These are phyloP conservation scores for Glycine tomentella DNA, from an alignment of 306 rosid genomes.

Conservation along the genomic window DNA sequence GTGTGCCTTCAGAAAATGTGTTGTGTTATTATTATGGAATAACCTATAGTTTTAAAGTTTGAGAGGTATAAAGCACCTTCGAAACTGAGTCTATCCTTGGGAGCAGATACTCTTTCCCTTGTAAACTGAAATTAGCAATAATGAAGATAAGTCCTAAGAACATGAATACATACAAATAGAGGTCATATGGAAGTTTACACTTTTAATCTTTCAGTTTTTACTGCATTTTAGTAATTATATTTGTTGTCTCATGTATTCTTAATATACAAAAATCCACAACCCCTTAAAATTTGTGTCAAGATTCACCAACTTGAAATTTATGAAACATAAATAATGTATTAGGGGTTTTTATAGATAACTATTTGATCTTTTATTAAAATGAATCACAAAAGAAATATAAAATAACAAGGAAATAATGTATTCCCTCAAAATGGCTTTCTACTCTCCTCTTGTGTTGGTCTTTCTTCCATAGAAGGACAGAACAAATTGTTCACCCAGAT, in stretches of 20 bases:
- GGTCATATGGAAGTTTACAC: neutral
- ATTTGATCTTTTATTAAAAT: constrained; percentile 8
- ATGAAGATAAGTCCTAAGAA: constrained; percentile 12
- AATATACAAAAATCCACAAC: constrained; percentile 7
- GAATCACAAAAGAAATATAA: neutral
- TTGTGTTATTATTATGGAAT: neutral
- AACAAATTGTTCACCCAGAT: neutral
- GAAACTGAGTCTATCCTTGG: constrained; percentile 18
- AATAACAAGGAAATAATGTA: neutral
- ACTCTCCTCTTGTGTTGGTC: neutral
- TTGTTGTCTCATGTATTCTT: neutral
- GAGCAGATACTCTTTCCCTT: constrained; percentile 33
- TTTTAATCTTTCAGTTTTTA: neutral
- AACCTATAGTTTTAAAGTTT: constrained; percentile 24
- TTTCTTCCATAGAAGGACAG: neutral
- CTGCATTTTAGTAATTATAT: neutral
- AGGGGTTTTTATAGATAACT: neutral
- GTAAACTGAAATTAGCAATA: constrained; percentile 21
- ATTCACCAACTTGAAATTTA: neutral
- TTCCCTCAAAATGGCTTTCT: neutral
- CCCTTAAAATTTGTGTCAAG: neutral
- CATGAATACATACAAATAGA: neutral
- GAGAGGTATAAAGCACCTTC: constrained; percentile 33
- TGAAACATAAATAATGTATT: neutral
- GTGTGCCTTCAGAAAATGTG: neutral